Conservation (phyloP, 305 asterid genomes). For the Fraxinus baroniana region DNA sequence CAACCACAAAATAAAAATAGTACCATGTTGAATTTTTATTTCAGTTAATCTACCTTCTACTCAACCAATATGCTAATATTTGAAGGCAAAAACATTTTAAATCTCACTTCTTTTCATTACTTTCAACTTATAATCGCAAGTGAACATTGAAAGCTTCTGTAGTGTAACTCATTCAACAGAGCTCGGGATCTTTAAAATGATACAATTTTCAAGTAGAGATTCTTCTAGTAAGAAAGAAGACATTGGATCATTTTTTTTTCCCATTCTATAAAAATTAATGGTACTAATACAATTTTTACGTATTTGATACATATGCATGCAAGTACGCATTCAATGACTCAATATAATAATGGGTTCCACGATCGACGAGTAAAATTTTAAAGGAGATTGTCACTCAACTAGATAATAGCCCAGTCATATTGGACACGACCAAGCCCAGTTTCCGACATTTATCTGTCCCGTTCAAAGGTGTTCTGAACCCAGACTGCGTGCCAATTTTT, state of each 20-base stretch:
- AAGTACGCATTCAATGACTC: no score
- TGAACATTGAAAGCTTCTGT: background rate
- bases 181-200: background rate
- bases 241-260: background rate
- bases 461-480: background rate
- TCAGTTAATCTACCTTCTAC: background rate
- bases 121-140: background rate
- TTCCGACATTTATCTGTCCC: background rate
- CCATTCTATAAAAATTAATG: background rate
- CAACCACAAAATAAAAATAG: background rate
- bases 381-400: background rate
- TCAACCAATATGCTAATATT: background rate
- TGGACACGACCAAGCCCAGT: background rate
- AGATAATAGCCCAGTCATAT: background rate
- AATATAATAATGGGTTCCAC: background rate
- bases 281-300: background rate
- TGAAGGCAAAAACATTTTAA: background rate
- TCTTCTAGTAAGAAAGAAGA: background rate
- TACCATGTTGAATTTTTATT: background rate
- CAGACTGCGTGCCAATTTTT: background rate
- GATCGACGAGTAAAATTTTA: background rate
- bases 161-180: background rate
- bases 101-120: background rate
- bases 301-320: background rate
- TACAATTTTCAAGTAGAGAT: background rate